phyloP scores from a whole-genome alignment of 768 basidiomycete species.

The Amanita rimosa region DNA sequence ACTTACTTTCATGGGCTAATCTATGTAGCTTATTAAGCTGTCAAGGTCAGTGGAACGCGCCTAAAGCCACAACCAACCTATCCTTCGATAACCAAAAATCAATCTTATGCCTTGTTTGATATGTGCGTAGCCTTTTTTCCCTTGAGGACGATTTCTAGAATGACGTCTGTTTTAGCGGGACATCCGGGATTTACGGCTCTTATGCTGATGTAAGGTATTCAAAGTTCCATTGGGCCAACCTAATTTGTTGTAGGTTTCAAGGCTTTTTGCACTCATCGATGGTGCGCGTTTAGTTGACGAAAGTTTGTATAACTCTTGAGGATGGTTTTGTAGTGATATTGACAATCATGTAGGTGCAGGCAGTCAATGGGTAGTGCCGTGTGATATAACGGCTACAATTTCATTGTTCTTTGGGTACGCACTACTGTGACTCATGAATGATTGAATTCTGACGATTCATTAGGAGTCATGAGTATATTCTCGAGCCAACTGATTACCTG shows the following conservation, averaged over 20 bases:
- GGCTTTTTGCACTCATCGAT: constrained; percentile 47
- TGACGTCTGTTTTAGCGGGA: constrained; percentile 35
- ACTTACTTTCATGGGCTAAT: not conserved
- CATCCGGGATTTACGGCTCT: constrained; percentile 65
- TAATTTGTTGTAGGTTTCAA: constrained; percentile 40
- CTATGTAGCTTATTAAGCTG: not conserved
- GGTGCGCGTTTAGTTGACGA: constrained; percentile 59
- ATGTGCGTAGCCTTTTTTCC: constrained; percentile 34
- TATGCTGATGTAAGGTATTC: constrained; percentile 50
- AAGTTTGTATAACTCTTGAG: constrained; percentile 20
- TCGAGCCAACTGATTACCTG: constrained; percentile 69
- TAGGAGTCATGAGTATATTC: constrained; percentile 32
- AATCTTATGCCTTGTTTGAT: constrained; percentile 61
- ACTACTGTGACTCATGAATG: not conserved
- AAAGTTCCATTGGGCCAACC: not conserved
- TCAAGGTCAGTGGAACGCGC: constrained; percentile 44
- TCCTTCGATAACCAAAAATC: constrained; percentile 37
- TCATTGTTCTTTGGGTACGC: constrained; percentile 61
- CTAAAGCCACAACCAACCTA: constrained; percentile 55
- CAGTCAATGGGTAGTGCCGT: constrained; percentile 74
- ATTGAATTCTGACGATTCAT: not conserved
- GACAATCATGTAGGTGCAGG: constrained; percentile 14
- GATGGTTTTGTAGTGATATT: not conserved
- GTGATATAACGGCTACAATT: constrained; percentile 45
- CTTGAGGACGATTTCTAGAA: not conserved